Base-by-base conservation (phyloP, 2,329 filamentous ascomycete species). In the Epichloe baconii region DNA sequence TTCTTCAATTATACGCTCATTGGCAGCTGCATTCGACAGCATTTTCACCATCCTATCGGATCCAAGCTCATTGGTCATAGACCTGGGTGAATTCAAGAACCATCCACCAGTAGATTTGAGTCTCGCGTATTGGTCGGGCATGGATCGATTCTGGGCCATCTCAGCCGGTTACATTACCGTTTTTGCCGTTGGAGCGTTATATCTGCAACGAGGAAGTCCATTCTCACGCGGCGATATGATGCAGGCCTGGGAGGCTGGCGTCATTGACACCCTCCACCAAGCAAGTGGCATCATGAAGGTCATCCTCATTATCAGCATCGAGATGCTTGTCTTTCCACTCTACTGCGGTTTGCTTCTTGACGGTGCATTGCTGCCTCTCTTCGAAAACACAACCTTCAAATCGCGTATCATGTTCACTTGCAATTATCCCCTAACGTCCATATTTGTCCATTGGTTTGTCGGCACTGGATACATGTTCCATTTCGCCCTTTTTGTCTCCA, bases 391-490 rank as follows among this genome's bases (percentile, higher is more conserved):
- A 0, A 90, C 86, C 0, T 68, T 96, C 48, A 77, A 78, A 56
- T 88, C 87, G 7, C 81, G 93, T 21, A 71, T 95, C 48, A 71
- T 81, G 4, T 98, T 95, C 61, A 88, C 88, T 2, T 72, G 80
- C 50, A 76, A 81, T 54, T 88, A 85, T 54, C 93, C 93, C 0
- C 77, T 91, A 57, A 96, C 89, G 0, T 95, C 91, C 14, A 80
- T 94, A 14, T 98, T 98, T 65, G 86, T 97, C 49, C 93, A 98
- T 66, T 98, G 93, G 93, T 98, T 98, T 63, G 85, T 96, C 52
- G 93, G 93, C 47, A 98, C 93, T 3, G 95, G 90, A 56, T 98
- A 98, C 68, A 98, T 98, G 94, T 98, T 98, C 70, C 93, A 98
- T 65, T 98, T 98, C 65, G 93, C 93, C 5, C 78, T 98, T 3